Base-by-base conservation (phyloP, 1,284 basidiomycete species). In the Laetiporus sulphureus region DNA sequence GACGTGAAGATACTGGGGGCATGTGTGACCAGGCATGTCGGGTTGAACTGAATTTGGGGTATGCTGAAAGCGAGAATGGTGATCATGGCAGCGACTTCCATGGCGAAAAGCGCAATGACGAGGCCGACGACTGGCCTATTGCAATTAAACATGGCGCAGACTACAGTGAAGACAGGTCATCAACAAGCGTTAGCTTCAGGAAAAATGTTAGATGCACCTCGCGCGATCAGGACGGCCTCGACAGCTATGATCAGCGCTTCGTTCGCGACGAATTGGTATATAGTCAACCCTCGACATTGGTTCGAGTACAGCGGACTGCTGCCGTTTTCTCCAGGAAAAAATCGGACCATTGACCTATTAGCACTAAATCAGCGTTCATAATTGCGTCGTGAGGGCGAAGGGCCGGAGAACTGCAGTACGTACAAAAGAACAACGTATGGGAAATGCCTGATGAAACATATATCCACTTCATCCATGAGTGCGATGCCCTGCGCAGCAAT, bases 141-240 rank as follows among this genome's bases (percentile, higher is more conserved):
- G 1, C 47, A 41, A 16, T 46, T 46, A 40, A 42, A 55, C 42
- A 55, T 43, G 8, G 45, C 53, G 25, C 25, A 27, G 25, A 27
- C 25, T 27, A 32, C 10, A 22, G 19, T 2, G 10, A 29, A 21
- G 6, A 20, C 2, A n/a, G n/a, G n/a, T n/a, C n/a, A 13, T 13
- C 18, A 36, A 25, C 5, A 7, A 13, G 13, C 23, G 25, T 11
- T 16, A 5, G 37, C 12, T 12, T 16, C 7, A 30, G 16, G 8
- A 27, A 8, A 13, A 27, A 13, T 13, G 25, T 13, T 27, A 8
- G 25, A 27, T 13, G 13, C 13, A 27, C 25, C 13, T 7, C 25
- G 25, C 13, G 13, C 7, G 25, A 27, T 27, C 8, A 27, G 13
- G 13, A 27, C 25, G 25, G 8, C 25, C 25, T 27, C 25, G 8